A percentile compares a stretch with the other conserved stretches of the same genome.
Conservation (phyloP, 352 stramenopile genomes). For the Globisporangium cylindrosporum region DNA sequence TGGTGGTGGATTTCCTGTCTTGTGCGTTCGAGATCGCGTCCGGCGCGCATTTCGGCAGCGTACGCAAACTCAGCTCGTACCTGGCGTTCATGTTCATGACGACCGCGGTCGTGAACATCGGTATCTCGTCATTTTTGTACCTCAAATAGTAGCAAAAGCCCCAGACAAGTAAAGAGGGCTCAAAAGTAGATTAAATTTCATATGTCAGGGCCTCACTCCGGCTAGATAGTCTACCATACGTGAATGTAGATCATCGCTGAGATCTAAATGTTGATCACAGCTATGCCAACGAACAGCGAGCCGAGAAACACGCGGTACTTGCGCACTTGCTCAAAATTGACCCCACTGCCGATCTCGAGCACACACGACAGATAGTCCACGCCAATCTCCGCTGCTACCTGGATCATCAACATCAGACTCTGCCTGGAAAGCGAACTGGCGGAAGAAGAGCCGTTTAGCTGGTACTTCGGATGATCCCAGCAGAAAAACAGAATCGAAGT, state of each 20-base stretch:
- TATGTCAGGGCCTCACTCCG: too few species aligned
- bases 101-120: slow-evolving; percentile 33
- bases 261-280: too few species aligned
- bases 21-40: slow-evolving; percentile 11
- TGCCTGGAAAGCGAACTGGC: neutral
- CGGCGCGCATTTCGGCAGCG: slow-evolving; percentile 14
- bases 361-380: neutral
- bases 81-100: slow-evolving; percentile 30
- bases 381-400: neutral
- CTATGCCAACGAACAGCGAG: too few species aligned
- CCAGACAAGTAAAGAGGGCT: too few species aligned
- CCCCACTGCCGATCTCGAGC: neutral
- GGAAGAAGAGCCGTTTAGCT: neutral
- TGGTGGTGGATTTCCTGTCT: slow-evolving; percentile 2
- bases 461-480: slow-evolving; percentile 35
- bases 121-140: slow-evolving; percentile 35
- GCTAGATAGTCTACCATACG: too few species aligned
- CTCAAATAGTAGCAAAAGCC: slow-evolving; percentile 13
- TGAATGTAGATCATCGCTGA: too few species aligned
- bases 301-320: too few species aligned
- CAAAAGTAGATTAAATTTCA: too few species aligned
- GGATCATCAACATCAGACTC: neutral
- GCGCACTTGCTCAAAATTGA: neutral
- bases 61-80: slow-evolving; percentile 25
- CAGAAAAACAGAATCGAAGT: slow-evolving; percentile 33